Conservation (phyloP, 139 green algal genomes). For the Chloropicon primus region DNA sequence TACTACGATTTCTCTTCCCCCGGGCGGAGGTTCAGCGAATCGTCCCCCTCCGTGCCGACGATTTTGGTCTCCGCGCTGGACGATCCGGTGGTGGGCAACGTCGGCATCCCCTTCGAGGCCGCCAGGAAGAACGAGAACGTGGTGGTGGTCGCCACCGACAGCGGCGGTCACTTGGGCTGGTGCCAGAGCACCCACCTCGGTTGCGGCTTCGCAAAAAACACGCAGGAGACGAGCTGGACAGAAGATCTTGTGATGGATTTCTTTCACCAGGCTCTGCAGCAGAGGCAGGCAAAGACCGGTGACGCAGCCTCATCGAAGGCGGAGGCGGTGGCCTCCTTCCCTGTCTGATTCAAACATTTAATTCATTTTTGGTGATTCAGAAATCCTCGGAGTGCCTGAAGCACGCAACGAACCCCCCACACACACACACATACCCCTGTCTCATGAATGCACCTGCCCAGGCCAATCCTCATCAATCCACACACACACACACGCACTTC, state of each 20-base stretch:
- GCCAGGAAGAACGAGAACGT: constrained; percentile 17
- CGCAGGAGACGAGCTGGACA: neutral
- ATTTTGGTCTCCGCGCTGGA: constrained; percentile 12
- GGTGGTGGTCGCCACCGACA: constrained; percentile 36
- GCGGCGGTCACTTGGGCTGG: constrained; percentile 71
- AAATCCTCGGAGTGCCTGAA: too few relatives aligned
- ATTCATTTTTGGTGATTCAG: too few relatives aligned
- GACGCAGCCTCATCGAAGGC: too few relatives aligned
- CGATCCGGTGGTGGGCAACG: constrained; percentile 23
- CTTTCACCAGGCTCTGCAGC: neutral
- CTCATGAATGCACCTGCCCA: too few relatives aligned
- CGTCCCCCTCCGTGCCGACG: neutral
- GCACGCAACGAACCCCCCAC: too few relatives aligned
- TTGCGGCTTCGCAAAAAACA: neutral
- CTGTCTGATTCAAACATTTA: too few relatives aligned
- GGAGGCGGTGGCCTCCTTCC: too few relatives aligned
- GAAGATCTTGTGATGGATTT: neutral
- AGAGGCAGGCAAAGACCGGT: neutral
- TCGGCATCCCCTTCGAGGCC: constrained; percentile 17
- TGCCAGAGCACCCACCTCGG: constrained; percentile 17
- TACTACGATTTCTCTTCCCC: neutral
- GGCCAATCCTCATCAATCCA: too few relatives aligned
- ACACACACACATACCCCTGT: too few relatives aligned
- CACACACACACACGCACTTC: too few relatives aligned
- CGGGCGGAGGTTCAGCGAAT: neutral